Conservation (phyloP, 2,329 filamentous ascomycete species). For the Iodosphaeria phyllophila region DNA sequence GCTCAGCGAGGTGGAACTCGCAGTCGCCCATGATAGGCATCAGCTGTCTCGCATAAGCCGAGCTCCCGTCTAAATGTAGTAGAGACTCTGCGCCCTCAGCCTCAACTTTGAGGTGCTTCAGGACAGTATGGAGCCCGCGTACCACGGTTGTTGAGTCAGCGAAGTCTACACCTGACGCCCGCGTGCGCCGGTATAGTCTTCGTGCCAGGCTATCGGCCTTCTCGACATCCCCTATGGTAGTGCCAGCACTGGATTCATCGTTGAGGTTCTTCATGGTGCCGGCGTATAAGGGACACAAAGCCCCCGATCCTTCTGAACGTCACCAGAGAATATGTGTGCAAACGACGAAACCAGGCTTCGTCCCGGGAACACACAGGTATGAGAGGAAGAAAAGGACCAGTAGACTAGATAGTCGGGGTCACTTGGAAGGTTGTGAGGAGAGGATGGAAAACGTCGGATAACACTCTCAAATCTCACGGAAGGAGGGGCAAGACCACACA, state of each 20-base stretch:
- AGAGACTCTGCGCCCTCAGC: constrained; percentile 35
- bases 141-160: constrained; percentile 29
- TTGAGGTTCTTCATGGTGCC: constrained; percentile 14
- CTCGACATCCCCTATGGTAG: constrained; percentile 27
- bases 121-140: constrained; percentile 31
- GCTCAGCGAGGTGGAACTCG: constrained; percentile 33
- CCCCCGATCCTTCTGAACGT: too few relatives aligned
- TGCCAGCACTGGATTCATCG: constrained; percentile 4
- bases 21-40: constrained; percentile 33
- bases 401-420: too few relatives aligned
- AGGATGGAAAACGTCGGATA: too few relatives aligned
- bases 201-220: constrained; percentile 35
- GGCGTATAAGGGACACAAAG: too few relatives aligned
- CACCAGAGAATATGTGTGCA: too few relatives aligned
- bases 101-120: constrained; percentile 39
- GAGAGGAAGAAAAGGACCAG: too few relatives aligned
- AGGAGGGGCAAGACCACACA: too few relatives aligned
- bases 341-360: too few relatives aligned
- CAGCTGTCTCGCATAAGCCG: constrained; percentile 29
- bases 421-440: too few relatives aligned
- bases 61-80: constrained; percentile 22
- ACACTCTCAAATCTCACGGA: too few relatives aligned
- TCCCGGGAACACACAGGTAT: too few relatives aligned
- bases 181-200: constrained; percentile 33
- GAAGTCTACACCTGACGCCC: constrained; percentile 27